Evolutionary conservation across 495 filamentous ascomycete genomes (phyloP), one percentile per base, ranked within the genome.

Genomic region (Neurospora cerealis): DNA sequence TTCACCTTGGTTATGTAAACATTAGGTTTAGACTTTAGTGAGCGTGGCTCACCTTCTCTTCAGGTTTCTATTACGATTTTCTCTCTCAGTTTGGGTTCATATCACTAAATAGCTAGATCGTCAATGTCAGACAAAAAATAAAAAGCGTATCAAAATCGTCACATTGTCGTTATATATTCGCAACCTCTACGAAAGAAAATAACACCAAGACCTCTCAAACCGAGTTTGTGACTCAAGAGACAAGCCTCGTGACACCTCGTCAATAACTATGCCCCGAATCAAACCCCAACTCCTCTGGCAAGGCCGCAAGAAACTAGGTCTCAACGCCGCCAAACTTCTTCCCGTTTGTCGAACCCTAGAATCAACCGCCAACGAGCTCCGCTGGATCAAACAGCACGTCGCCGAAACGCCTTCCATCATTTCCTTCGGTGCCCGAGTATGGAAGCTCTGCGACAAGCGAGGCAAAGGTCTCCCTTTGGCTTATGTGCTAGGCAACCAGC

Each of bases 401-500:
- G 41, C 44, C 36, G 44, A 41, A 7, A 72, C 71, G 2, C 69
- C 60, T n/a, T 80, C 77, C 17, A 69, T 28, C 28, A 69, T 76
- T 28, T 75, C 76, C 2, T 32, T 37, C 0, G 46, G 44, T n/a
- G 11, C 78, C 48, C 77, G 79, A 5, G 78, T 92, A 0, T 78
- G 78, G 40, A 75, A 79, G 1, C 85, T 92, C 72, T 93, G 90
- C 72, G 72, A 79, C 15, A 78, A 86, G 42, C 86, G 96, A 46
- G 86, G 88, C 3, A 80, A 74, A 37, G 94, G 94, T 2, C 82
- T 87, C 44, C 96, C 96, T 0, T 83, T 99, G 8, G 96, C 98
- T 78, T 99, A 98, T 78, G 87, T 98, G 13, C 85, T 99, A 4
- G 94, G 94, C 0, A 89, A 89, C 19, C 95, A 98, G 78, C 95